Conservation (phyloP, 257 asterid species). For the Leptodermis oblonga region DNA sequence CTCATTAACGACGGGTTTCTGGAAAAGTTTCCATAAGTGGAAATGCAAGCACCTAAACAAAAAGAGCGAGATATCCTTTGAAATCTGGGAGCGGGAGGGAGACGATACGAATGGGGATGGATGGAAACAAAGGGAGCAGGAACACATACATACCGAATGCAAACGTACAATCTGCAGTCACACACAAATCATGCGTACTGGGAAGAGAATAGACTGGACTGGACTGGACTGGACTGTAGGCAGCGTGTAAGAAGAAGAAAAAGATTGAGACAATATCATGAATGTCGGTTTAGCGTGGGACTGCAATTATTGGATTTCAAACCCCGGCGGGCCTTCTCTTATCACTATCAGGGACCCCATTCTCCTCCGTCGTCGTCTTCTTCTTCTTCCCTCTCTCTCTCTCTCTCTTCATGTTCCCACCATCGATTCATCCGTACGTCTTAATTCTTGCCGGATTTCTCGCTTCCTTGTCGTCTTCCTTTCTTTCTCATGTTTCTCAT, state of each 20-base stretch:
- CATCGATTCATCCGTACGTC: conserved; percentile 31
- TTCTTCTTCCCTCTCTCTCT: neutral
- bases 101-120: neutral
- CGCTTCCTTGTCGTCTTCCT: conserved; percentile 28
- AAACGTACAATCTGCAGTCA: neutral
- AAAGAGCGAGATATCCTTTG: neutral
- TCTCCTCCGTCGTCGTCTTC: conserved; percentile 43
- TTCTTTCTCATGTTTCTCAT: neutral
- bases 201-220: too few species aligned
- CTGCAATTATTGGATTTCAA: conserved; percentile 64
- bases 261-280: conserved; percentile 62
- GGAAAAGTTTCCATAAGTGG: conserved; percentile 9
- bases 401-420: too few species aligned
- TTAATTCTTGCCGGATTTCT: conserved; percentile 52
- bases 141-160: neutral
- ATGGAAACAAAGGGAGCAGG: too few species aligned
- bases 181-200: conserved; percentile 13
- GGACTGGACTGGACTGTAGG: conserved; percentile 18
- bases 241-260: conserved; percentile 46
- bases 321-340: neutral
- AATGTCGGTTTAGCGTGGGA: conserved; percentile 85
- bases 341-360: conserved; percentile 23
- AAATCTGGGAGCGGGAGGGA: conserved; percentile 5
- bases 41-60: conserved; percentile 1
- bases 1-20: neutral